Evolutionary conservation across 2,329 filamentous ascomycete species (phyloP), one percentile per base, ranked within the genome.

Genomic region (Monosporascus sp.): DNA sequence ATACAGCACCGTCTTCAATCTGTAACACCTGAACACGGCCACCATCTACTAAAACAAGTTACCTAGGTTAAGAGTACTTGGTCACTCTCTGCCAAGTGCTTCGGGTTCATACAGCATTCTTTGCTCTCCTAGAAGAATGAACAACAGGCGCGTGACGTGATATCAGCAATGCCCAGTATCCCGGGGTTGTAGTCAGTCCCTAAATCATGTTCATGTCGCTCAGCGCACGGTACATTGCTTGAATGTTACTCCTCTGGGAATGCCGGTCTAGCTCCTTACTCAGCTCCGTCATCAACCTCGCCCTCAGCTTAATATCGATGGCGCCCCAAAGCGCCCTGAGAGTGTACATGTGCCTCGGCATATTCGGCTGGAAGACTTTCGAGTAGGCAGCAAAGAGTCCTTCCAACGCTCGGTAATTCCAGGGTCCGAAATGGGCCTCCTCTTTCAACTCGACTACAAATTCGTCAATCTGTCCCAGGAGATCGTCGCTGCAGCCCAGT

Each of bases 401-500:
- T 25, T 50, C 27, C 22, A 58, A 24, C 14, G 31, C 15, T 6
- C 15, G 20, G 34, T 34, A 20, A 11, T 55, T 38, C 38, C 52
- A 55, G 36, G 52, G 48, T 34, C 49, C 49, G 39, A 51, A 24
- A 14, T 58, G 48, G 31, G 51, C 55, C 5, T 47, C 25, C n/a
- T 51, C 39, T 49, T 55, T 52, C 11, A 60, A 48, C 14, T 54
- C 49, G 18, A 57, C 11, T 2, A 51, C 51, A 34, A 60, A 60
- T 18, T 57, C 53, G 37, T 57, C 52, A 14, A 59, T 47, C 57
- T 60, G 57, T 41, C 36, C 31, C 3, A 59, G 48, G 3, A 60
- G 49, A 22, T 54, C 54, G 5, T 57, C 53, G 50, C 58, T 57
- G 44, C 51, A 57, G 20, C 57, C 58, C 20, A 59, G 50, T 6